Evolutionary conservation across 192 early-diverging fungal species (phyloP), one percentile per base, ranked within the genome.

Genomic region (Ambispora gerdemannii): DNA sequence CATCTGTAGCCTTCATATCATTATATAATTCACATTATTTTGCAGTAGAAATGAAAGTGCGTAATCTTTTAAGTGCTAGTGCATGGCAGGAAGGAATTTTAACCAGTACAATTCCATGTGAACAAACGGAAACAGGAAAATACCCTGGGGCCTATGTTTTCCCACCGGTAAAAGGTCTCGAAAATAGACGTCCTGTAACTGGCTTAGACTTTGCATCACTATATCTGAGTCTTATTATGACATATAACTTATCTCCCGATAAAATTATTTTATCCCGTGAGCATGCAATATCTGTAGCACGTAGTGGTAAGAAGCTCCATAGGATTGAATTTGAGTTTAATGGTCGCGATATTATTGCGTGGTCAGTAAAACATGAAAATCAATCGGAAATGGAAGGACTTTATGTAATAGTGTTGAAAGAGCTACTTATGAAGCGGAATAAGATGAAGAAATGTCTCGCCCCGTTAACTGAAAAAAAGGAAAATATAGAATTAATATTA

Each of bases 171-270:
- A 65, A 65, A 27, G 63, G 47, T 27, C 36, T 65, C 15, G 43
- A 65, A 65, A 65, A 47, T 65, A 65, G 15, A 50, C 36, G 22
- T 7, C 63, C 63, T 27, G 63, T 65, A 25, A 65, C 63, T 0
- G 43, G 47, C 15, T 27, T 65, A 4, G 38, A 65, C 10, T 65
- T 27, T 49, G 63, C 63, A 49, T 65, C 43, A n/a, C 22, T 65
- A 47, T 65, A 65, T 49, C 63, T 47, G 15, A 65, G 63, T 25
- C 36, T 65, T 49, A 65, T 65, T 4, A 65, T 65, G 63, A 49
- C 47, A 2, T 65, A 65, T 7, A 65, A 65, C 47, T 27, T 65
- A 43, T 65, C 43, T 24, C 43, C 63, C 3, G 38, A 65, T 24
- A 65, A 65, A 49, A 64, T 64, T 10, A 43, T 64, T 43, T 64